A percentile compares a stretch with the other conserved stretches of the same genome.
These are phyloP conservation scores for Phytophthora tentaculata DNA, from an alignment of 352 stramenopile species.

Conservation along the genomic window DNA sequence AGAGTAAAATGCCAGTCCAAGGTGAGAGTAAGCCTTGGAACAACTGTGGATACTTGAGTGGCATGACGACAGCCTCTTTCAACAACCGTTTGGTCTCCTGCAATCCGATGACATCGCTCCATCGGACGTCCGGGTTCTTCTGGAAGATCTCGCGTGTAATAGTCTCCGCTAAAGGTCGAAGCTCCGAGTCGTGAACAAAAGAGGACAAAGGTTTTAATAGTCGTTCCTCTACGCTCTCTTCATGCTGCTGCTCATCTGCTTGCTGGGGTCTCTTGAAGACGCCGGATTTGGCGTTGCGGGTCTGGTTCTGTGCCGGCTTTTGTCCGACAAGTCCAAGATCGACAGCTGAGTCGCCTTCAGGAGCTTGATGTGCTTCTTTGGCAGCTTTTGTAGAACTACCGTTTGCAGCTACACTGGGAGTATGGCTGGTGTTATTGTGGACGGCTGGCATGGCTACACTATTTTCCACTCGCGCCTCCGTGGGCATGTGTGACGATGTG, in stretches of 20 bases:
- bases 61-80: conserved; percentile 96
- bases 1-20: conserved; percentile 92
- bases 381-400: neutral
- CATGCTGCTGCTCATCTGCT: conserved; percentile 23
- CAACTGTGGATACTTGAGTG: conserved; percentile 94
- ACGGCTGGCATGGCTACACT: conserved; percentile 72
- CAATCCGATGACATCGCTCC: conserved; percentile 89
- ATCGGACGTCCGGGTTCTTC: conserved; percentile 90
- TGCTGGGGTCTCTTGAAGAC: conserved; percentile 36
- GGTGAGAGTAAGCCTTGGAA: conserved; percentile 93
- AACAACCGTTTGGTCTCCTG: conserved; percentile 93
- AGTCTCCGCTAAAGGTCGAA: conserved; percentile 84
- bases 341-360: conserved; percentile 53
- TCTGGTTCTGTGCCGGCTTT: conserved; percentile 56
- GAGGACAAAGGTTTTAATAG: conserved; percentile 88
- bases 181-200: conserved; percentile 88
- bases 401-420: conserved; percentile 13
- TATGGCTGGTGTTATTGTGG: conserved; percentile 37
- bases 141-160: conserved; percentile 94
- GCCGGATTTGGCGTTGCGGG: conserved; percentile 19
- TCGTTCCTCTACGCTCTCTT: conserved; percentile 71
- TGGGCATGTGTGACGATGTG: conserved; percentile 75
- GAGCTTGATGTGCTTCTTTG: conserved; percentile 15
- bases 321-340: conserved; percentile 71
- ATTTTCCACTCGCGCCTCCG: conserved; percentile 81